Base-by-base conservation (phyloP, 495 filamentous ascomycete genomes). In the Trichoderma orchidacearum region DNA sequence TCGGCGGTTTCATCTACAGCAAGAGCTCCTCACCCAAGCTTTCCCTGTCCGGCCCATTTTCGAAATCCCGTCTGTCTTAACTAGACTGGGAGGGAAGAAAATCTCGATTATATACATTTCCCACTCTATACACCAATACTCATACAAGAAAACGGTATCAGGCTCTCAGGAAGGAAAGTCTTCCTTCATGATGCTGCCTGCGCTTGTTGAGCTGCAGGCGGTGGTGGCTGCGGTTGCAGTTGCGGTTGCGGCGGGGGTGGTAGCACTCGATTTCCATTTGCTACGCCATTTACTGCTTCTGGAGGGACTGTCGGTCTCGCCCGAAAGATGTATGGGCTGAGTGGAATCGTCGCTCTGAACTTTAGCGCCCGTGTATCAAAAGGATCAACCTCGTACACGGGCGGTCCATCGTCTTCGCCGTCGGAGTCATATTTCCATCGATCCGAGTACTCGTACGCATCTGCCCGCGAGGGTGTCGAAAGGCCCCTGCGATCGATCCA, bases 351-450 rank as follows among this genome's bases (percentile, higher is more conserved):
- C 30, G 85, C 82, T 15, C 86, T 80, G 68, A 87, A 88, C 59
- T 80, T 82, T 74, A 91, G 76, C 58, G 85, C 81, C 41, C 77
- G 74, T 51, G 81, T 80, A 63, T 86, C 85, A 61, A 79, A 87
- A 36, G 78, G 82, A 67, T 92, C 87, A 36, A 85, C 73, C 48
- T 81, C 73, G 73, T 87, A 89, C 59, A 72, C 66, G 5, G 77
- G 74, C 18, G 78, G 76, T 29, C 86, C 76, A 58, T 88, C 86
- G 30, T 89, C 87, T 61, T 91, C 87, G 13, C 76, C 76, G 55
- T 78, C 75, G 54, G 83, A 79, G 64, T 94, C 88, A 72, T 85
- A 93, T 65, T 89, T 92, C 78, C 85, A 92, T 52, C 85, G 81
- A 63, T 95, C 89, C 38, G 77, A 76, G 56, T 75, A 73, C 45